Evolutionary conservation across 768 basidiomycete species (phyloP).

Genomic region (Paxillus rubicundulus): DNA sequence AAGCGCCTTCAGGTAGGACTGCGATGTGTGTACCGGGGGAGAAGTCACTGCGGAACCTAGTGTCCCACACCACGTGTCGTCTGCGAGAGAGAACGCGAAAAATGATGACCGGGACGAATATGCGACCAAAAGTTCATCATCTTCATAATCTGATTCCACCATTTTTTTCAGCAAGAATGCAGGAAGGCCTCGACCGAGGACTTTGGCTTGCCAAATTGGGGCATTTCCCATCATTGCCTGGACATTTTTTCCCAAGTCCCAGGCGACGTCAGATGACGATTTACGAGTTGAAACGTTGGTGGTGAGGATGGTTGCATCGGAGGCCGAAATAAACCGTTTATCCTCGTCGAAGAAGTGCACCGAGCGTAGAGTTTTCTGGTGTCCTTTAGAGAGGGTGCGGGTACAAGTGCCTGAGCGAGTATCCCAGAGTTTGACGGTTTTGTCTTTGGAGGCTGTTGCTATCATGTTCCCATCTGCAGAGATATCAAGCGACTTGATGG

Average conservation of each 20-base stretch:
- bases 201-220: slow-evolving; percentile 5
- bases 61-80: not conserved
- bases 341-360: slow-evolving; percentile 10
- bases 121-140: slow-evolving; percentile 3
- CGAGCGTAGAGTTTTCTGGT: not conserved
- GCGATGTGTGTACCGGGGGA: not conserved
- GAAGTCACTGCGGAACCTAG: not conserved
- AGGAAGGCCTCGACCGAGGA: slow-evolving; percentile 2
- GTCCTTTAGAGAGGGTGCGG: slow-evolving; percentile 8
- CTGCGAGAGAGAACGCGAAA: slow-evolving; percentile 4
- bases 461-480: slow-evolving; percentile 16
- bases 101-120: slow-evolving; percentile 1
- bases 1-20: slow-evolving; percentile 5
- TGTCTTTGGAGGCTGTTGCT: slow-evolving; percentile 17
- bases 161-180: not conserved
- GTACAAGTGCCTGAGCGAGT: slow-evolving; percentile 6
- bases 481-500: slow-evolving; percentile 11
- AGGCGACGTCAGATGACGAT: slow-evolving; percentile 2
- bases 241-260: not conserved
- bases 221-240: not conserved
- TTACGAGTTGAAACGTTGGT: slow-evolving; percentile 2
- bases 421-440: slow-evolving; percentile 20
- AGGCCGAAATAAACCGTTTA: slow-evolving; percentile 4
- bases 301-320: not conserved
- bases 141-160: not conserved